These are phyloP conservation scores for Hypomyces perniciosus DNA, from an alignment of 2,329 filamentous ascomycete species.

Conservation along the genomic window DNA sequence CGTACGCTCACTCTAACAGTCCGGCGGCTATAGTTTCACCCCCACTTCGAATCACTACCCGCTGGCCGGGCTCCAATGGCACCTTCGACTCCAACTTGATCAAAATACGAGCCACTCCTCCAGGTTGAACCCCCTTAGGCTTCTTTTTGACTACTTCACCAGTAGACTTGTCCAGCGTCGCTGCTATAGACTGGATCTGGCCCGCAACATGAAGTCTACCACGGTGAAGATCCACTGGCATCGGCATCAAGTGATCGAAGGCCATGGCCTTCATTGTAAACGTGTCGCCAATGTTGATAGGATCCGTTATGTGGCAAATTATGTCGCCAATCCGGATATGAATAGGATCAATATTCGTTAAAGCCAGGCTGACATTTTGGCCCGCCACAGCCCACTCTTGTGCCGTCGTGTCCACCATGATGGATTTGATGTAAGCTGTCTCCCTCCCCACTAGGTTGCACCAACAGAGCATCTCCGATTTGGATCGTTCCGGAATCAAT, in stretches of 20 bases:
- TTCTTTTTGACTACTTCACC: constrained; percentile 75
- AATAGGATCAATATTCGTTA: constrained; percentile 76
- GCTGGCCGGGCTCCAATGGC: constrained; percentile 72
- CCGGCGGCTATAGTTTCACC: constrained; percentile 87
- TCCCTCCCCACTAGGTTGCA: constrained; percentile 80
- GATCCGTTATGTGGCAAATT: constrained; percentile 62
- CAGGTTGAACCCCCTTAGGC: constrained; percentile 77
- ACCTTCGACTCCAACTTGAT: constrained; percentile 69
- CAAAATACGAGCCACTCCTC: constrained; percentile 66
- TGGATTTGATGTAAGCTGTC: constrained; percentile 70
- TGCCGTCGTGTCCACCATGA: constrained; percentile 68
- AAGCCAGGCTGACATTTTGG: constrained; percentile 78
- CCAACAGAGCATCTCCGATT: constrained; percentile 70
- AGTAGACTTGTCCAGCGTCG: constrained; percentile 70
- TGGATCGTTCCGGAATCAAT: constrained; percentile 82
- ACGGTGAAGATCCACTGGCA: constrained; percentile 81
- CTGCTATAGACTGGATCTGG: constrained; percentile 64
- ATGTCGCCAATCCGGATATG: constrained; percentile 83
- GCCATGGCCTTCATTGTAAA: constrained; percentile 83
- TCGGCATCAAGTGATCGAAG: constrained; percentile 84
- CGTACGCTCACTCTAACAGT: constrained; percentile 15
- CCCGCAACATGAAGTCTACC: constrained; percentile 77
- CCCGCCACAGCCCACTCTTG: constrained; percentile 90
- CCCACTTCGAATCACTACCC: constrained; percentile 72
- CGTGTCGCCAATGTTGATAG: constrained; percentile 63